Base-by-base conservation (phyloP, 2,329 filamentous ascomycete genomes). In the Ceratocystis diversiconidia region DNA sequence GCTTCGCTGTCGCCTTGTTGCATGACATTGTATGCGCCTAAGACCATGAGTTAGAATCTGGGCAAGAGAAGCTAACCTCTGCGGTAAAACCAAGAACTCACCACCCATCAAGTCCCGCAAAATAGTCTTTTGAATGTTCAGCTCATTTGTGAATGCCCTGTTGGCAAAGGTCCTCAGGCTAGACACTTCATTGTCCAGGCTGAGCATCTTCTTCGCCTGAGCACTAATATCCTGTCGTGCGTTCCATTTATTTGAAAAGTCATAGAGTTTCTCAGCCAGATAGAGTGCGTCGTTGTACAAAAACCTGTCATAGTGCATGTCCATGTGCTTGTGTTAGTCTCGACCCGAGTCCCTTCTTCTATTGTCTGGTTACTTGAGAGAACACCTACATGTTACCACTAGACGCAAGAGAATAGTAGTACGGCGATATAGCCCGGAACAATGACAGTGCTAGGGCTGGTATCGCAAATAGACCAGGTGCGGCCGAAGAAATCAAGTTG, bases 401-500 rank as follows among this genome's bases (percentile, higher is more conserved):
- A 15, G 77, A 75, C 48, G 84, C 79, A 15, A 82, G 77, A 0
- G 83, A 79, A 72, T 94, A 94, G 71, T 88, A 89, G 66, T 87
- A 82, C 0, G 87, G 84, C 4, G 89, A 87, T 1, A 90, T 84
- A 2, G 89, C 88, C 62, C 89, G 80, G 73, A 91, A 94, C 75
- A 92, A 83, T n/a, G 88, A 88, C 55, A 94, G 76, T 1, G 86
- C 80, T 19, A 90, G 81, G 0, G 85, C 87, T 1, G 89, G 89
- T 2, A 94, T 75, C 44, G 80, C 81, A 71, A 90, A 90, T 0
- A 94, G 77, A 0, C 85, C 88, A 6, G 82, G 78, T 0, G 86
- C 87, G 3, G 87, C 87, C 12, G 86, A 78, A 0, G 85, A 81
- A 62, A 92, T 84, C 0, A 86, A 81, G 10, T 82, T 79, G 36